Evolutionary conservation across 1,139 yeast genomes (phyloP), one percentile per base, ranked within the genome.

Genomic region (Pichia sp.): DNA sequence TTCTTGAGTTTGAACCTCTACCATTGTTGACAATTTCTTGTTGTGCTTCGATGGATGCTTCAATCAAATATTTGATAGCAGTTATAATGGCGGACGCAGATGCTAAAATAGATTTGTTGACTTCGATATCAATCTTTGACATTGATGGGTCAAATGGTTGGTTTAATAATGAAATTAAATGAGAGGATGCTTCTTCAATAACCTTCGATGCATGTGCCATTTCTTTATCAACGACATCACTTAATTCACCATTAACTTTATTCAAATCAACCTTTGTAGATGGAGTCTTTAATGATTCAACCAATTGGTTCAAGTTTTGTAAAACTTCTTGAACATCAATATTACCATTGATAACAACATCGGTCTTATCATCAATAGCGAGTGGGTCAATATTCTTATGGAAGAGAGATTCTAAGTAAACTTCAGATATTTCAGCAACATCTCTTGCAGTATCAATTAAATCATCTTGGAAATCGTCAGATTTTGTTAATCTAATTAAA

Each of bases 61-160:
- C 71, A 45, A 90, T 84, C 57, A 89, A 76, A 18, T 78, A 72
- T 7, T 85, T 81, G 45, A 90, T 85, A 0, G 96, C 90, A 53
- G 83, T 81, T 2, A 94, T 87, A 22, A 89, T 85, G 17, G 90
- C 88, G 56, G 84, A 78, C 0, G 96, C 95, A 24, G 94, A 89
- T 5, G 84, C 73, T 42, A 89, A 69, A 51, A 90, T 78, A 1
- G 93, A 86, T 56, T 83, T 88, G 63, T 87, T 90, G 28, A 89
- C 81, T 60, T 85, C 86, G 38, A 82, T 63, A 53, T 84, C 85
- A 38, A 79, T 77, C 30, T 82, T 77, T 10, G 79, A 72, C 47
- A 83, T 67, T 35, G 72, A 70, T 21, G 87, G 80, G 58, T 81
- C 77, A 42, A 72, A 68, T 11, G 77, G 71, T 46, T 66, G 65